Evolutionary conservation across 2,329 filamentous ascomycete genomes (phyloP), one percentile per base, ranked within the genome.

Genomic region (Verticillium albo-atrum): DNA sequence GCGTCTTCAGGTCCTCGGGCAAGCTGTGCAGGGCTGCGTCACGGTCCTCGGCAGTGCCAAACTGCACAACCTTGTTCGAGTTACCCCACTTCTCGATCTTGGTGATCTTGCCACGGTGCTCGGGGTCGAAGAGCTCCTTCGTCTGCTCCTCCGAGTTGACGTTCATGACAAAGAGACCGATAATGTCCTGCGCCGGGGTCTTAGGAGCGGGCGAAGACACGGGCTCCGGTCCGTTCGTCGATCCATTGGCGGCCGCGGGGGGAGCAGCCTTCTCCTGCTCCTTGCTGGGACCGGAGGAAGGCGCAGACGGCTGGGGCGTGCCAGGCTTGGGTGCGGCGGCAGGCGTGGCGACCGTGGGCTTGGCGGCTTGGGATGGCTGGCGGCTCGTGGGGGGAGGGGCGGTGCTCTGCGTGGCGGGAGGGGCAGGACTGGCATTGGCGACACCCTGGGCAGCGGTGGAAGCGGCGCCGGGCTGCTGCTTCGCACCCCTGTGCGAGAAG

Each of bases 401-500:
- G 50, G 73, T 67, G 26, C 71, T 70, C 59, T 75, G 74, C 4
- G 72, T 69, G 14, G 76, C 68, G 63, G 71, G 66, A 61, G 74
- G 66, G 67, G 74, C 66, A 63, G 78, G 66, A 54, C 75, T 61
- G 61, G 75, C 61, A 60, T 70, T 66, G 63, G 71, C 66, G 63
- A 71, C 66, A 28, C 72, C 66, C 42, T 47, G 42, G 5, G 75
- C 66, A 34, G 71, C 61, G 20, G 70, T 60, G 61, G 75, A 72
- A 62, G 75, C 74, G 68, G 71, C 67, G 20, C 73, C 76, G 28
- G 76, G 72, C 64, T 81, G 81, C 71, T 90, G 87, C 80, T 98
- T 98, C 60, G 90, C 88, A 64, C 90, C 91, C 68, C 95, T 89
- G 74, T 99, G 95, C 26, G 95, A 92, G 74, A 99, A 99, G 82